Evolutionary conservation across 768 basidiomycete genomes (phyloP), one percentile per base, ranked within the genome.

Genomic region (Lyophyllum atratum): DNA sequence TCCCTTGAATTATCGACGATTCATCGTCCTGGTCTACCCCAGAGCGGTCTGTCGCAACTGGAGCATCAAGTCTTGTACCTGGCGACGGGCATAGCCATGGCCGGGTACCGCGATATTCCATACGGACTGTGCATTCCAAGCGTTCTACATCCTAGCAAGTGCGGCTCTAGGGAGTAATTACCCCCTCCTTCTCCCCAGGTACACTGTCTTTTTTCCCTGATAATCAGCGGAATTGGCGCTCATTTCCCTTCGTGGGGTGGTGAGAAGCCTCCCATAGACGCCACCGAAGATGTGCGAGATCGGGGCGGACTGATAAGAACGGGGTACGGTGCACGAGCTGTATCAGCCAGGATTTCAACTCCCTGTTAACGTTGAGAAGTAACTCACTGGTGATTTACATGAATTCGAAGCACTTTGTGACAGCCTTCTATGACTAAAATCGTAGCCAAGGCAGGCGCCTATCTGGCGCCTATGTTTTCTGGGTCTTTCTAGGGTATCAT

Each of bases 121-220:
- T n/a, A n/a, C n/a, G n/a, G n/a, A n/a, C n/a, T n/a, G 6, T 33
- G 7, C 31, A 33, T 33, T 33, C 31, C 31, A 33, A 12, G 6
- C 7, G 31, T 33, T 12, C 12, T 33, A 33, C 31, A 33, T 33
- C 12, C 6, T 33, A 33, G 31, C 17, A 15, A 21, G 10, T 46
- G 19, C 31, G 26, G 14, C 33, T 19, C 24, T 47, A 26, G 29
- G 28, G 19, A 11, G 33, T 19, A 9, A 25, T 42, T 25, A 1
- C 31, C 21, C 8, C 29, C 47, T 39, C 31, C 33, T 57, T 34
- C 37, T 19, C 17, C 17, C 45, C 52, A 52, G 49, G 58, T 45
- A 59, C 54, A 46, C 21, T 33, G 42, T 28, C 45, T 31, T 40
- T 15, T 48, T 52, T 55, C 40, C 9, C 54, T 19, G 50, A 46